A percentile compares a stretch with the other conserved stretches of the same genome.
Conservation (phyloP, 306 rosid genomes). For the Inga laurina region DNA sequence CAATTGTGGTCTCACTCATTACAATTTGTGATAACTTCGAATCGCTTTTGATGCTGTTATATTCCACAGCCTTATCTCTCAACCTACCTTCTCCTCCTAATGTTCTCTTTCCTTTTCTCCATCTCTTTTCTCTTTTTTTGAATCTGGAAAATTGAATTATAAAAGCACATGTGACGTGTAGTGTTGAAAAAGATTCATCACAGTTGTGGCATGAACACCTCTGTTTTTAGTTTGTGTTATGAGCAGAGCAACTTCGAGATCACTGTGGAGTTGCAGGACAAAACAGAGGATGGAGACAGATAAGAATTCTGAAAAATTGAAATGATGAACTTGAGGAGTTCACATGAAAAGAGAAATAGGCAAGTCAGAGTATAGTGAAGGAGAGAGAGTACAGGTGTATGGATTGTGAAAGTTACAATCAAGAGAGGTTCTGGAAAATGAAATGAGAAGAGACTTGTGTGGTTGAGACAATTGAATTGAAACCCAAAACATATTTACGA, state of each 20-base stretch:
- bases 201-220: background rate
- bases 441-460: slow-evolving; percentile 31
- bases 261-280: background rate
- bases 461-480: slow-evolving; percentile 33
- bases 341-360: slow-evolving; percentile 36
- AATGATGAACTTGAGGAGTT: slow-evolving; percentile 14
- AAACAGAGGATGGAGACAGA: background rate
- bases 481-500: background rate
- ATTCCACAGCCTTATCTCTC: background rate
- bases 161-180: background rate
- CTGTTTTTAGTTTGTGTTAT: background rate
- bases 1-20: slow-evolving; percentile 28
- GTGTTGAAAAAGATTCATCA: background rate
- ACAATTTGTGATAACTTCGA: slow-evolving; percentile 28
- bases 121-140: background rate
- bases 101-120: background rate
- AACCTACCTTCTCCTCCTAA: background rate
- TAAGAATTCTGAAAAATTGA: slow-evolving; percentile 6
- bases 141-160: background rate
- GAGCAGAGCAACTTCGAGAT: background rate
- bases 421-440: slow-evolving; percentile 23
- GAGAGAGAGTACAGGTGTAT: slow-evolving; percentile 2
- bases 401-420: background rate
- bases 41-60: background rate
- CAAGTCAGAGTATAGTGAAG: background rate